Evolutionary conservation across 306 rosid genomes (phyloP).

Genomic region (Cucumis cinereus): DNA sequence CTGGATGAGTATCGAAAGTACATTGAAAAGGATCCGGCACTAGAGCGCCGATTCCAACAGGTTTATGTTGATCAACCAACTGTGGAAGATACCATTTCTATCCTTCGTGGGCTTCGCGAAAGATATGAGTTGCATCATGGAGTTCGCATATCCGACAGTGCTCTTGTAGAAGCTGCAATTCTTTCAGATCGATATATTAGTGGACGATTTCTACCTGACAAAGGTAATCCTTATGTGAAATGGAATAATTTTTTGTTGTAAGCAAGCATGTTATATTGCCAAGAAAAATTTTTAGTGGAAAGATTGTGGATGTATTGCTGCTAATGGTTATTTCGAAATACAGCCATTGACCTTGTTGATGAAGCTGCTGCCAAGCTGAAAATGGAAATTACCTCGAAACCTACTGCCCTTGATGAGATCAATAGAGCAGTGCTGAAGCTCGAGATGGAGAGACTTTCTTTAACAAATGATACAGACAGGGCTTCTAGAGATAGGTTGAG

Average conservation of each 20-base stretch:
- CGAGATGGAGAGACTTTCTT: conserved; percentile 97
- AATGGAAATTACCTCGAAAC: conserved; percentile 98
- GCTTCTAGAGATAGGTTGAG: conserved; percentile 77
- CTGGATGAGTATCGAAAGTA: conserved; percentile 89
- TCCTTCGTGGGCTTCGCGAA: conserved; percentile 86
- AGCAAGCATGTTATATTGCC: neutral
- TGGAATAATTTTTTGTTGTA: neutral
- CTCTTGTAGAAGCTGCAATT: conserved; percentile 96
- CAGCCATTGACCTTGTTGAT: conserved; percentile 97
- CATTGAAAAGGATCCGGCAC: conserved; percentile 96
- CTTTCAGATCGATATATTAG: conserved; percentile 96
- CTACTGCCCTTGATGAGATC: conserved; percentile 93
- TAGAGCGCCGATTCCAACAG: conserved; percentile 97
- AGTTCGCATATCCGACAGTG: conserved; percentile 93
- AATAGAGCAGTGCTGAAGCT: conserved; percentile 83
- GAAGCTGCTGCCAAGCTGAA: conserved; percentile 99
- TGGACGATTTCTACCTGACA: conserved; percentile 93
- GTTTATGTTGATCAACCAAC: conserved; percentile 95
- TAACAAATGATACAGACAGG: conserved; percentile 78
- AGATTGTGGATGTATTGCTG: neutral
- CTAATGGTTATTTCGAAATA: conserved; percentile 17
- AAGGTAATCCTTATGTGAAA: conserved; percentile 35
- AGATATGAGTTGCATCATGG: conserved; percentile 98
- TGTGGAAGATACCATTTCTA: conserved; percentile 79
- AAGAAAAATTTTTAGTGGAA: neutral